Conservation (phyloP, 2,329 filamentous ascomycete species). For the Xylariaceae sp. region DNA sequence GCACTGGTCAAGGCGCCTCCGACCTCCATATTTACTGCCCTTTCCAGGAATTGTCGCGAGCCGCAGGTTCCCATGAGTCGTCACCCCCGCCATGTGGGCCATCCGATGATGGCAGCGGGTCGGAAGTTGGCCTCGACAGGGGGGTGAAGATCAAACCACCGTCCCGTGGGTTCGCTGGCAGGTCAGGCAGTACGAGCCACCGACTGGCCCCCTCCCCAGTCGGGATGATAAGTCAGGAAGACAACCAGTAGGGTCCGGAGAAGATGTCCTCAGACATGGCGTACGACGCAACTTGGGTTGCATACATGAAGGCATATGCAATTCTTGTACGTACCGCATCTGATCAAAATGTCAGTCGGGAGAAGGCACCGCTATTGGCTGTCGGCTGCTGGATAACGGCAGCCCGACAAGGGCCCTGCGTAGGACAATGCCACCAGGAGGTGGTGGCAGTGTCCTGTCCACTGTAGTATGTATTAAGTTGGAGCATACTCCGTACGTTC, state of each 20-base stretch:
- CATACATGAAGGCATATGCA: background rate
- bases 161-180: constrained; percentile 14
- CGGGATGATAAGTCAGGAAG: background rate
- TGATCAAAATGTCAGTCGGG: background rate
- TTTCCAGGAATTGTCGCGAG: constrained; percentile 24
- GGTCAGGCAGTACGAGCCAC: background rate
- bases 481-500: too few relatives aligned
- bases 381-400: background rate
- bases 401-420: background rate
- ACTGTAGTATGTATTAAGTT: too few relatives aligned
- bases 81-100: constrained; percentile 9
- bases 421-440: background rate
- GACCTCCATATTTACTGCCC: constrained; percentile 14
- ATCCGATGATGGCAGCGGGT: constrained; percentile 14
- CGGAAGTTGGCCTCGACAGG: constrained; percentile 16
- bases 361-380: background rate
- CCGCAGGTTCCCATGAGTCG: constrained; percentile 10
- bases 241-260: background rate
- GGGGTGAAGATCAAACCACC: constrained; percentile 14
- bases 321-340: background rate
- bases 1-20: constrained; percentile 7
- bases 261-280: background rate
- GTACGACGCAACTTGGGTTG: background rate
- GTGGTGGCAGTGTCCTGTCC: background rate
- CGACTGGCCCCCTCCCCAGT: background rate